These are phyloP conservation scores for Myrmaecium sp. DNA, from an alignment of 2,329 filamentous ascomycete species.

Conservation along the genomic window DNA sequence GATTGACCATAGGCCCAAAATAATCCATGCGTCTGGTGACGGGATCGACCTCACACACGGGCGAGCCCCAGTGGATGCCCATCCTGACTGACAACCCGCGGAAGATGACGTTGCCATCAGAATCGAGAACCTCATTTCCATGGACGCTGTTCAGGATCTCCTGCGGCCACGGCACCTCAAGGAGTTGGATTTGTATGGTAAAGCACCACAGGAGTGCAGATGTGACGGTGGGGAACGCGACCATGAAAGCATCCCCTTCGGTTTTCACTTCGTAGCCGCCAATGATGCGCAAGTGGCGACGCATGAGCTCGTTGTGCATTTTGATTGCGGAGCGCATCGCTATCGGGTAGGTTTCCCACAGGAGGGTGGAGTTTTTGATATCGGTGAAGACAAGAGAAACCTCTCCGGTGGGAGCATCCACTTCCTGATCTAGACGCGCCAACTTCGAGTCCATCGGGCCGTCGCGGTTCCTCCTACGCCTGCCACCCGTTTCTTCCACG, in stretches of 20 bases:
- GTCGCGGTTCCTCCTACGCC: conserved; percentile 39
- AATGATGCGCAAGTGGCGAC: conserved; percentile 77
- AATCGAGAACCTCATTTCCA: conserved; percentile 66
- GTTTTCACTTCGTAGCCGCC: conserved; percentile 99
- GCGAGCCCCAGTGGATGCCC: conserved; percentile 91
- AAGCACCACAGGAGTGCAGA: conserved; percentile 94
- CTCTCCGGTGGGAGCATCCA: conserved; percentile 78
- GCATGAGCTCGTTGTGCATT: conserved; percentile 93
- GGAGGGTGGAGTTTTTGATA: conserved; percentile 91
- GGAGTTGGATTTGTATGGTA: conserved; percentile 71
- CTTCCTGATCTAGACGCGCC: conserved; percentile 72
- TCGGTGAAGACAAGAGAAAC: conserved; percentile 94
- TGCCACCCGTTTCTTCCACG: conserved; percentile 43
- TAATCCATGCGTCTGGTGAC: conserved; percentile 98
- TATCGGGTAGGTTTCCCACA: conserved; percentile 90
- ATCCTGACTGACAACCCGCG: conserved; percentile 88
- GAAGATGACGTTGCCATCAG: conserved; percentile 80
- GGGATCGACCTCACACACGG: conserved; percentile 87
- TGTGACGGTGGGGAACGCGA: conserved; percentile 91
- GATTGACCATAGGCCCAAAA: conserved; percentile 98
- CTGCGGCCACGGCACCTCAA: conserved; percentile 83
- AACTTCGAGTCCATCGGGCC: conserved; percentile 67
- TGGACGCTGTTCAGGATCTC: conserved; percentile 79
- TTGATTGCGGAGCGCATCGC: conserved; percentile 96
- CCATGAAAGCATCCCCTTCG: conserved; percentile 99